These are phyloP conservation scores for Coemansia sp. DNA, from an alignment of 192 early-diverging fungal species.

Conservation along the genomic window DNA sequence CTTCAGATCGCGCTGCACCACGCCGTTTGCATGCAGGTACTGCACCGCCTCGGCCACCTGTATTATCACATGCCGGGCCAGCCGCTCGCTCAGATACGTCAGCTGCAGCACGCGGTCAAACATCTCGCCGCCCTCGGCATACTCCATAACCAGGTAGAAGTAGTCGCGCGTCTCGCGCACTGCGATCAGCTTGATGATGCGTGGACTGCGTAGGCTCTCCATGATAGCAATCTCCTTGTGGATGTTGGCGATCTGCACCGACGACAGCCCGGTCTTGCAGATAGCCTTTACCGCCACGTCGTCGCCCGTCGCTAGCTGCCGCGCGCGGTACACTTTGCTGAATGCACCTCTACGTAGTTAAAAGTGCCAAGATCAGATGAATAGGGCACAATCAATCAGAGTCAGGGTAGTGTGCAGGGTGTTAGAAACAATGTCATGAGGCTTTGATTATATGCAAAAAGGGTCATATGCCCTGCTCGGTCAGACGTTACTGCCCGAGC, in stretches of 20 bases:
- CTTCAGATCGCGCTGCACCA: conserved; percentile 94
- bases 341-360: conserved; percentile 73
- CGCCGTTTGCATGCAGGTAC: conserved; percentile 81
- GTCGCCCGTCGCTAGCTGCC: conserved; percentile 50
- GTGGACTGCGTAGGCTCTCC: conserved; percentile 72
- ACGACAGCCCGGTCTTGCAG: conserved; percentile 68
- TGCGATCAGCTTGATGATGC: conserved; percentile 73
- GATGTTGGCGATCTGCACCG: conserved; percentile 77
- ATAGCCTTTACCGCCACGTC: conserved; percentile 86
- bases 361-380: background rate
- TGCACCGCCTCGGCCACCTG: conserved; percentile 83
- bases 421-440: background rate
- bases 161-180: conserved; percentile 74
- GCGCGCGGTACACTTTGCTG: conserved; percentile 78
- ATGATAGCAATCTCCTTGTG: conserved; percentile 87
- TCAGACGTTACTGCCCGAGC: background rate
- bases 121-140: conserved; percentile 85
- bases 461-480: too few species aligned
- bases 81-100: conserved; percentile 76
- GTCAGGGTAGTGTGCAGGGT: too few species aligned
- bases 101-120: conserved; percentile 83
- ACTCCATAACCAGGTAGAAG: conserved; percentile 79
- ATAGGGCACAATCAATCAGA: background rate
- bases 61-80: conserved; percentile 77
- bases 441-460: background rate